Evolutionary conservation across 345 rosid genomes (phyloP), one percentile per base, ranked within the genome.

Genomic region (Anastatica hierochuntica): DNA sequence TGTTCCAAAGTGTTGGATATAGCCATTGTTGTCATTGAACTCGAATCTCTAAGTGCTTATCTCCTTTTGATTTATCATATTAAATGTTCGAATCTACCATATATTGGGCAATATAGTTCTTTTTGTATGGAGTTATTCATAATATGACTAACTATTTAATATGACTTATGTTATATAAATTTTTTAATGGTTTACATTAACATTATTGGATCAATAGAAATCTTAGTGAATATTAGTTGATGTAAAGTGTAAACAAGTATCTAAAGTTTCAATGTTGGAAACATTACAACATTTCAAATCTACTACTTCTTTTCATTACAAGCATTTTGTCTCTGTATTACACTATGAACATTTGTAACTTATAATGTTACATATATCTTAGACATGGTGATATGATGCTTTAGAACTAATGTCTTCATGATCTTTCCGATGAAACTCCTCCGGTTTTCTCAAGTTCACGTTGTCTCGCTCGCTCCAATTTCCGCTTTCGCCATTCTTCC

Each of bases 401-500:
- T 2, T 21, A 21, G 5, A 21, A 16, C 23, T 10, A 21, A n/a
- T n/a, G n/a, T n/a, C n/a, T n/a, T 50, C 8, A 15, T 53, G 62
- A 66, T 21, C 67, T 65, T 63, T 77, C 67, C 14, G 62, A 29
- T 4, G 26, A 50, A 24, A 80, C 72, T 56, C 79, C 77, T 58
- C 83, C 90, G 38, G 78, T 81, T 65, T 70, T 90, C 70, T 61
- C 95, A 62, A 72, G 66, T 54, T 74, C 73, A 11, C 90, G 76
- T 50, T 59, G 82, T 69, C 85, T 78, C 1, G 94, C 95, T 46
- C 94, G 72, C 42, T 85, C 94, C 83, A 90, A 83, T 76, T 83
- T 90, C 64, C 90, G 69, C 67, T 80, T 86, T 13, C 90, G 78
- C 95, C 97, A 90, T 63, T 85, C 90, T 69, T 85, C 97, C 26